Evolutionary conservation across 2,329 filamentous ascomycete genomes (phyloP).

Genomic region (Onygenales sp.): DNA sequence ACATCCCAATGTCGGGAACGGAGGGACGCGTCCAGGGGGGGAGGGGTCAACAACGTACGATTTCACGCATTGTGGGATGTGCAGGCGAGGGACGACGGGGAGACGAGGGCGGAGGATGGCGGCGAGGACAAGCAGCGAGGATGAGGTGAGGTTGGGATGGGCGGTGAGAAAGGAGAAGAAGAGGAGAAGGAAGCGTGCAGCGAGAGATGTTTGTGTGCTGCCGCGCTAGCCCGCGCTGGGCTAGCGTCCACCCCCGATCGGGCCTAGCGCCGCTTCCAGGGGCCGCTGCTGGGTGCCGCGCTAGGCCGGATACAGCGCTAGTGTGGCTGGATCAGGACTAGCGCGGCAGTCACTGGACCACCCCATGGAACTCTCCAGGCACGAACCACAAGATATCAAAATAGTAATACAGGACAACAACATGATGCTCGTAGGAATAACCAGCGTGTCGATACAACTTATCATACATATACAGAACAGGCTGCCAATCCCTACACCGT

Average conservation of each 20-base stretch:
- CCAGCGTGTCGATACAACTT: too few relatives aligned
- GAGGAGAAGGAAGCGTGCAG: background rate
- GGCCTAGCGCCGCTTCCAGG: background rate
- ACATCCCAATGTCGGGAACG: background rate
- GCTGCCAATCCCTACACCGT: too few relatives aligned
- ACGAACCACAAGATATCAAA: background rate
- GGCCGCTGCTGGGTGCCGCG: background rate
- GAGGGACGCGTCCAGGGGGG: constrained; percentile 26
- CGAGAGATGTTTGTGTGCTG: background rate
- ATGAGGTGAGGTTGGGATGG: constrained; percentile 16
- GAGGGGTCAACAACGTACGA: constrained; percentile 44
- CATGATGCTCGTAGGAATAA: too few relatives aligned
- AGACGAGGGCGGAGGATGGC: constrained; percentile 10
- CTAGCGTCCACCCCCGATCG: background rate
- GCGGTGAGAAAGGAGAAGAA: constrained; percentile 8
- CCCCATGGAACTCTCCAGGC: background rate
- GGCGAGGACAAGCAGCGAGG: constrained; percentile 19
- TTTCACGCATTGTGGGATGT: constrained; percentile 59
- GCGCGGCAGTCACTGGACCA: background rate
- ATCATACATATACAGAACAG: too few relatives aligned
- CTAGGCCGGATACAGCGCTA: background rate
- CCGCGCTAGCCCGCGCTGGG: background rate
- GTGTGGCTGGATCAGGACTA: background rate
- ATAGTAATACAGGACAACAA: too few relatives aligned
- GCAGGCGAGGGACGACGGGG: constrained; percentile 9